phyloP scores from a whole-genome alignment of 2,329 filamentous ascomycete genomes.

The Phyllosticta citribraziliensis region DNA sequence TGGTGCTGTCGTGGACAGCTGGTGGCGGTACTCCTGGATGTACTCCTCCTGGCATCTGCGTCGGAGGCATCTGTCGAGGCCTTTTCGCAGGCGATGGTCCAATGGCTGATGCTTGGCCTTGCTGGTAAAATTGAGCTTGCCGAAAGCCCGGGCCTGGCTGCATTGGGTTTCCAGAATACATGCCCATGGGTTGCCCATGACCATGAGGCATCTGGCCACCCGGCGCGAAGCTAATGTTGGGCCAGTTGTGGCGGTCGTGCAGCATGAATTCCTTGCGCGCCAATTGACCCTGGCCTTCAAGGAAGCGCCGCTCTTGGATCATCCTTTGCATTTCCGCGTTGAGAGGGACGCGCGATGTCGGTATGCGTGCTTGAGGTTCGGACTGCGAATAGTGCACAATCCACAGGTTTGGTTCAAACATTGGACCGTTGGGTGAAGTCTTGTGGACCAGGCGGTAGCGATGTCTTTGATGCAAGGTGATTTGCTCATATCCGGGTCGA shows the following conservation, averaged over 20 bases:
- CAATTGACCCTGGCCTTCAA: slow-evolving; percentile 62
- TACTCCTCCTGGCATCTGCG: slow-evolving; percentile 35
- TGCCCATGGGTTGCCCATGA: slow-evolving; percentile 4
- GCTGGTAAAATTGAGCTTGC: slow-evolving; percentile 21
- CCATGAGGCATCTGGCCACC: slow-evolving; percentile 5
- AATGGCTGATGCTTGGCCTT: slow-evolving; percentile 17
- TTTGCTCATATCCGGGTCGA: slow-evolving; percentile 58
- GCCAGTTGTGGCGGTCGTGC: slow-evolving; percentile 82
- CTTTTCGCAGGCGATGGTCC: slow-evolving; percentile 39
- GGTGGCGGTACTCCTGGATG: slow-evolving; percentile 23
- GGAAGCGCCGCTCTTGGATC: slow-evolving; percentile 50
- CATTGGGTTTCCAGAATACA: slow-evolving; percentile 21
- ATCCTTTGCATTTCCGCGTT: slow-evolving; percentile 48
- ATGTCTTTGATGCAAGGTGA: slow-evolving; percentile 67
- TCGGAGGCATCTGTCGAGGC: slow-evolving; percentile 28
- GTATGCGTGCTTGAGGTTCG: slow-evolving; percentile 63
- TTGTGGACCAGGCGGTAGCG: slow-evolving; percentile 80
- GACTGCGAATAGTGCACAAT: slow-evolving; percentile 81
- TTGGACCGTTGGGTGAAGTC: slow-evolving; percentile 55
- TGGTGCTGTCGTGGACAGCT: slow-evolving; percentile 33
- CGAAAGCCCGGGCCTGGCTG: slow-evolving; percentile 18
- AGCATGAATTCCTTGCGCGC: slow-evolving; percentile 94
- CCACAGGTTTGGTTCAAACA: slow-evolving; percentile 71
- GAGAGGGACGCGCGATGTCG: slow-evolving; percentile 56
- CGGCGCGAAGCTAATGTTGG: slow-evolving; percentile 37